Evolutionary conservation across 345 rosid species (phyloP), one percentile per base, ranked within the genome.

Genomic region (Salix caprea): DNA sequence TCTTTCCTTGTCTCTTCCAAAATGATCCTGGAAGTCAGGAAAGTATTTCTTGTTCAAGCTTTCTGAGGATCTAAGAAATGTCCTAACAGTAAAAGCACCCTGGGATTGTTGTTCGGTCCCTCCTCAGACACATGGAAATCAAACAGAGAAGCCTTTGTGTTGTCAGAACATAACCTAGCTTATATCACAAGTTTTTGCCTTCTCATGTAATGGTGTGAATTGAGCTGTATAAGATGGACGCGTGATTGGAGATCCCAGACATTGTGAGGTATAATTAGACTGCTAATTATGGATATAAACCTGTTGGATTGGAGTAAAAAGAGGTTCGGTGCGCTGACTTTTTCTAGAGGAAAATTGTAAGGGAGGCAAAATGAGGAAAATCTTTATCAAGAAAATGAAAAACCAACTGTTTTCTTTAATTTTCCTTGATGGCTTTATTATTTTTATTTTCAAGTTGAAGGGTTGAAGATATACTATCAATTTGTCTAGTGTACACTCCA

Each of bases 241-340:
- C 84, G 90, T 87, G 90, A 83, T 76, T 87, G 90, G 89, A 82
- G 82, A 82, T 80, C 80, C 86, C 83, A 75, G 10, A 60, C 42
- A 81, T 83, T 60, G 21, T 84, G 84, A 83, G 84, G 75, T 72
- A 79, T 77, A 76, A 36, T 84, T 84, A 37, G 87, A 85, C 83
- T 52, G 78, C 70, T 77, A 81, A 74, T 72, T 58, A 26, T 77
- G 82, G 87, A 61, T 50, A 37, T 21, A 54, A 70, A 77, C 56
- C 72, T 70, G 83, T 74, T 70, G 77, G 85, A 69, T 72, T 84
- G 65, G 85, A 87, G 91, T 50, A 73, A 87, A 85, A 81, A 19
- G 77, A 85, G 91, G 87, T 70, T 76, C 74, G 76, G 26, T 81
- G 69, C 52, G 76, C 85, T 88, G 88, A 86, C 89, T 61, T 74